Conservation (phyloP, 441 rosid species). For the Gossypium aridum region DNA sequence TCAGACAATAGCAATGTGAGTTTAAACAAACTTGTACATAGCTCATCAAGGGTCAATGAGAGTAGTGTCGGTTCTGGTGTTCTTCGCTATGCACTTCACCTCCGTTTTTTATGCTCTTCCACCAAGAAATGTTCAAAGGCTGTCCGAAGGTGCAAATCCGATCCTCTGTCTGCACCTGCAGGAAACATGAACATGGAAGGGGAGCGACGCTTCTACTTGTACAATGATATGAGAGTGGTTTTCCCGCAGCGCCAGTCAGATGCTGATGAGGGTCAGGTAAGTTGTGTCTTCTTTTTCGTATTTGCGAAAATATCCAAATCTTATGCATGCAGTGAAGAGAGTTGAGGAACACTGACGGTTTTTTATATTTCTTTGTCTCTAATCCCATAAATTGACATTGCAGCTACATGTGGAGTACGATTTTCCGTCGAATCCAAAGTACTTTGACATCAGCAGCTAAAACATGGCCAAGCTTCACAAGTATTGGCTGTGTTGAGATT, state of each 20-base stretch:
- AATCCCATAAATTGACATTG: constrained; percentile 14
- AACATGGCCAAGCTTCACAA: constrained; percentile 6
- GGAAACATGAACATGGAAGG: constrained; percentile 19
- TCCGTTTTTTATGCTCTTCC: constrained; percentile 39
- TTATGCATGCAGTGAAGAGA: background rate
- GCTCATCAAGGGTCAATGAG: constrained; percentile 34
- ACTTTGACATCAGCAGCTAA: constrained; percentile 41
- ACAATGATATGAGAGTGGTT: constrained; percentile 45
- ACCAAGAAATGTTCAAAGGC: constrained; percentile 35
- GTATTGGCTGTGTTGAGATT: constrained; percentile 7
- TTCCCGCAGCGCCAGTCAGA: constrained; percentile 66
- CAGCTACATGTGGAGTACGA: constrained; percentile 49
- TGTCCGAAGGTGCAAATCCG: constrained; percentile 43
- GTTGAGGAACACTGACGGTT: background rate
- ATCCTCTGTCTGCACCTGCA: constrained; percentile 29
- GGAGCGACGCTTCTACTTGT: constrained; percentile 42
- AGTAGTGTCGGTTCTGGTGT: constrained; percentile 32
- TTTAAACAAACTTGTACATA: constrained; percentile 23
- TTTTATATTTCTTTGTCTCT: constrained; percentile 1
- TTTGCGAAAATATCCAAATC: background rate
- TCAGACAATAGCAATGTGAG: constrained; percentile 11
- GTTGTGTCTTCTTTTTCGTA: background rate
- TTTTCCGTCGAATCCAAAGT: constrained; percentile 48
- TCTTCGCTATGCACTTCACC: constrained; percentile 61
- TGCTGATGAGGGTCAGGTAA: constrained; percentile 63